Evolutionary conservation across 1,284 basidiomycete species (phyloP).

Genomic region (Kwoniella shivajii): DNA sequence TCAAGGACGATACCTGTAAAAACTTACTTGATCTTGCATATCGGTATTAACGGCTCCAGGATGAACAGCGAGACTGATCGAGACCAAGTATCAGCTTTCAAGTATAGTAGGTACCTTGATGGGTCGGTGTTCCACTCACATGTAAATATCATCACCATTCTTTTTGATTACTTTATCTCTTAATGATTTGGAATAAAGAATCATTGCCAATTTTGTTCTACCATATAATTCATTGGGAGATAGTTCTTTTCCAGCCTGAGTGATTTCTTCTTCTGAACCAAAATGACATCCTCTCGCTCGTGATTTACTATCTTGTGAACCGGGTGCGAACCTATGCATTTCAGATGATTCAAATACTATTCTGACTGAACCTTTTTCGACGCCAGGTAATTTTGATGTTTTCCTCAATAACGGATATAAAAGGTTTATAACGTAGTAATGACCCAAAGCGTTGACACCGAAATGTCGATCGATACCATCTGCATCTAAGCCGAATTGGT

Average conservation of each 20-base stretch:
- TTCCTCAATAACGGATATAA: conserved; percentile 57
- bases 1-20: too few relatives aligned
- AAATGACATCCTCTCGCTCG: conserved; percentile 47
- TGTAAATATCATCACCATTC: conserved; percentile 51
- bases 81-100: neutral
- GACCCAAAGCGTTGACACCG: conserved; percentile 54
- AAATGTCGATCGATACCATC: conserved; percentile 57
- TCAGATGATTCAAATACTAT: conserved; percentile 57
- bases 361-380: conserved; percentile 44
- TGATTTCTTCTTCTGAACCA: conserved; percentile 55
- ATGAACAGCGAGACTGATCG: conserved; percentile 52
- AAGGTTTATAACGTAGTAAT: conserved; percentile 58
- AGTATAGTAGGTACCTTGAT: neutral
- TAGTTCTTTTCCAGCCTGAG: conserved; percentile 42
- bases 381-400: conserved; percentile 45
- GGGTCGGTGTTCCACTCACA: conserved; percentile 14
- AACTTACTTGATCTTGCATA: conserved; percentile 50
- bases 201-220: conserved; percentile 57
- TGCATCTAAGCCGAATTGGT: conserved; percentile 53
- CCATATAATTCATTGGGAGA: conserved; percentile 54
- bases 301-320: conserved; percentile 25
- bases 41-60: conserved; percentile 57
- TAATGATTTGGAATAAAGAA: conserved; percentile 55
- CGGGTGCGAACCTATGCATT: conserved; percentile 54
- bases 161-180: conserved; percentile 54